Conservation (phyloP, 352 stramenopile genomes). For the Vaucheria bursata region DNA sequence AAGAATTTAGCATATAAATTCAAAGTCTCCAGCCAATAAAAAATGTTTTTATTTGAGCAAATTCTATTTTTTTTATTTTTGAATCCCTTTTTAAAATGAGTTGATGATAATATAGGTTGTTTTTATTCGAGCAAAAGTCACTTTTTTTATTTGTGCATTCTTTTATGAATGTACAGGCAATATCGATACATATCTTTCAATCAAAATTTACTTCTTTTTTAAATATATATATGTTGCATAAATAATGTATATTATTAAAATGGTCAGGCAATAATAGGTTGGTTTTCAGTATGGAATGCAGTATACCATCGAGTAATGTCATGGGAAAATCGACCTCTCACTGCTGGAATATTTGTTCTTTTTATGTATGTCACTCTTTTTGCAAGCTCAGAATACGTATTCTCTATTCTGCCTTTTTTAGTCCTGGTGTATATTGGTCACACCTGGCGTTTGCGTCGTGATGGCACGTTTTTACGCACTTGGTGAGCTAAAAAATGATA, state of each 20-base stretch:
- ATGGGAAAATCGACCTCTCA: conserved; percentile 34
- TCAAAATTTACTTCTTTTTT: not conserved
- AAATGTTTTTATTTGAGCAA: no score
- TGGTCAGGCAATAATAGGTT: not conserved
- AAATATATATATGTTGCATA: not conserved
- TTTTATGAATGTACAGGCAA: not conserved
- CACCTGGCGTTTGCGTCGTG: conserved; percentile 16
- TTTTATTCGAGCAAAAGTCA: not conserved
- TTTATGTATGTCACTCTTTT: conserved; percentile 36
- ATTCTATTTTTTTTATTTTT: no score
- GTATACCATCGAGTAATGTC: conserved; percentile 35
- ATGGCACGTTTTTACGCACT: conserved; percentile 12
- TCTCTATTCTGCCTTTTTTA: conserved; percentile 20
- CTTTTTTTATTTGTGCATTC: not conserved
- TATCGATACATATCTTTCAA: not conserved
- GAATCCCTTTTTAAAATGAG: no score
- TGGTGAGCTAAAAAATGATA: conserved; percentile 15
- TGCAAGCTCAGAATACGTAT: conserved; percentile 22
- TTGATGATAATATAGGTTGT: not conserved
- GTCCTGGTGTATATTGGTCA: conserved; percentile 29
- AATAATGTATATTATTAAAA: not conserved
- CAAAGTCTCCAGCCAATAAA: no score
- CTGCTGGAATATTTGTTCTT: conserved; percentile 16
- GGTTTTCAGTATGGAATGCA: not conserved
- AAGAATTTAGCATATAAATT: no score